Base-by-base conservation (phyloP, 2,329 filamentous ascomycete species). In the Xylaria arbuscula region DNA sequence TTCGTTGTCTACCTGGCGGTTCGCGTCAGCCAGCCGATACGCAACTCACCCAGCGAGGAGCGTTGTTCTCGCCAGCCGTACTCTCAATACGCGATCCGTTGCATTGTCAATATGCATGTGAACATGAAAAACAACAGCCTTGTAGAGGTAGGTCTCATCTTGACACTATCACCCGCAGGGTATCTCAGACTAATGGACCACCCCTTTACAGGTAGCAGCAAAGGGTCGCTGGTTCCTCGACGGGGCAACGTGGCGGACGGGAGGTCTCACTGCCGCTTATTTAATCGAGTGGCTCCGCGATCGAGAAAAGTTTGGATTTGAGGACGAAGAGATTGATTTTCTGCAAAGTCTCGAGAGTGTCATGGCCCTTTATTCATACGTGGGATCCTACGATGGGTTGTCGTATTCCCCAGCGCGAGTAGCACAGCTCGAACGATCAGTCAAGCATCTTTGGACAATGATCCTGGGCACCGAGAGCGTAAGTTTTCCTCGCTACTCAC, bases 201-300 rank as follows among this genome's bases (percentile, higher is more conserved):
- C 28, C 32, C 6, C 11, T 7, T 34, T 28, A 64, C 9, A 67
- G 66, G 61, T 67, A n/a, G 38, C 66, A 32, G 61, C 66, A n/a
- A 67, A 56, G 24, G 66, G 66, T 7, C 66, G 66, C 2, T 67
- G 66, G 66, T 64, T 60, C 32, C 50, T 67, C 32, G 61, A 67
- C 40, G 66, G 66, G 11, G 24, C 66, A 9, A 60, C 55, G 19
- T 64, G 61, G 66, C 56, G 66, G 2, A 22, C 50, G 7, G 66
- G 66, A 15, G 60, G 55, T 22, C 55, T 67, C 40, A 61, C 66
- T 15, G 66, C 66, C 5, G 62, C 62, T 28, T 64, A 60, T 42
- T 38, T 51, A 17, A 36, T 67, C 3, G 66, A 67, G 4, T 65
- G 66, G 66, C 51, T 68, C 11, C 61, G 19, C 19, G 56, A 61